Conservation (phyloP, 805 yeast species). For the Teunomyces atbi region DNA sequence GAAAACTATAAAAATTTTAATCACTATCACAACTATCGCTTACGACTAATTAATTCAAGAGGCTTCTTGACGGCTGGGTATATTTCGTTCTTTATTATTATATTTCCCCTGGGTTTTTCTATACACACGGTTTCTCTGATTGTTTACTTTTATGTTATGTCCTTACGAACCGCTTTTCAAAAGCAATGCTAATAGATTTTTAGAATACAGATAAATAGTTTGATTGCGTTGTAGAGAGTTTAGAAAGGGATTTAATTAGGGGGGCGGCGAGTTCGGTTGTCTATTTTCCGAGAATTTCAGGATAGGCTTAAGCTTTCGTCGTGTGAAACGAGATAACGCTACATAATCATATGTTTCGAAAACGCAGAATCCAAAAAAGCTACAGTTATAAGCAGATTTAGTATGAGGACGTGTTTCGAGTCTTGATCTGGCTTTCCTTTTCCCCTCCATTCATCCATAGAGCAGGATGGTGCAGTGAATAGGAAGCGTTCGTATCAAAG, state of each 20-base stretch:
- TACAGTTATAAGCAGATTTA: slow-evolving; percentile 19
- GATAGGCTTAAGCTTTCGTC: neutral
- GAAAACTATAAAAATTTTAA: neutral
- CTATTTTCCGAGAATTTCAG: neutral
- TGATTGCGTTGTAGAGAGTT: too few species aligned
- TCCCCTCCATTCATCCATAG: slow-evolving; percentile 41
- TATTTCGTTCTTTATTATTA: neutral
- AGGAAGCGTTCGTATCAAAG: slow-evolving; percentile 39
- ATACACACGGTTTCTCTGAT: neutral
- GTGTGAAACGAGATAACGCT: neutral
- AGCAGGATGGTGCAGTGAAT: slow-evolving; percentile 39
- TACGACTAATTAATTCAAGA: slow-evolving; percentile 4
- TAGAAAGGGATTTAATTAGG: too few species aligned
- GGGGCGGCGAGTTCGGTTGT: too few species aligned
- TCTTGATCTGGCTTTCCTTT: slow-evolving; percentile 33
- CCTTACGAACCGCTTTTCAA: neutral
- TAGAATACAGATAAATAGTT: neutral
- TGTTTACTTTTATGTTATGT: neutral
- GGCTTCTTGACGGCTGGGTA: slow-evolving; percentile 3
- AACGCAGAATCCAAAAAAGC: slow-evolving; percentile 38
- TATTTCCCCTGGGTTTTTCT: neutral
- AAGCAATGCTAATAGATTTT: neutral
- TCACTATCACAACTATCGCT: neutral
- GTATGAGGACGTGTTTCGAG: slow-evolving; percentile 37
- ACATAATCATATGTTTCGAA: slow-evolving; percentile 26